Conservation (phyloP, 768 basidiomycete species). For the Pholiota molesta region DNA sequence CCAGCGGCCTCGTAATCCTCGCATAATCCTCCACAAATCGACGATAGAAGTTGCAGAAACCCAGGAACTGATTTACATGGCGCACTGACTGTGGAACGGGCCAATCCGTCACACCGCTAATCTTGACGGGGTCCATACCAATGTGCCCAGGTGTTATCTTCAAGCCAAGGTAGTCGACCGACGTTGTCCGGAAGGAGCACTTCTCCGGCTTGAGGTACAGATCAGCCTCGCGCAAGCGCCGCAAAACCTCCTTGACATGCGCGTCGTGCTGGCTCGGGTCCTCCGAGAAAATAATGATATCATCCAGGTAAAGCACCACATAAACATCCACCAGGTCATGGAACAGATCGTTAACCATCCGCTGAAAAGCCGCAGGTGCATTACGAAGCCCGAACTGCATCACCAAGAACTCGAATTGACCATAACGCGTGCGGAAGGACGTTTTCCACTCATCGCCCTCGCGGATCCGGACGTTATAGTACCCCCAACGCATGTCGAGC, state of each 20-base stretch:
- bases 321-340: constrained; percentile 37
- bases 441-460: constrained; percentile 47
- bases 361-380: constrained; percentile 44
- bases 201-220: constrained; percentile 43
- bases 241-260: constrained; percentile 35
- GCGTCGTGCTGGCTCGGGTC: constrained; percentile 31
- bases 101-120: not conserved
- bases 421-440: constrained; percentile 39
- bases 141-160: not conserved
- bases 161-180: not conserved
- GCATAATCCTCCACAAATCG: too few relatives aligned
- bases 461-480: constrained; percentile 13
- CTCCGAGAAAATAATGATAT: constrained; percentile 46
- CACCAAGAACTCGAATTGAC: constrained; percentile 39
- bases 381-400: constrained; percentile 46
- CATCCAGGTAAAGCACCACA: constrained; percentile 45
- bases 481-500: not conserved
- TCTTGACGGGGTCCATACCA: not conserved
- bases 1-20: constrained; percentile 10
- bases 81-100: not conserved
- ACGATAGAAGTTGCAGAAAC: constrained; percentile 49
- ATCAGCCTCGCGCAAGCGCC: constrained; percentile 27
- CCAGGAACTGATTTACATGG: constrained; percentile 22
- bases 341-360: constrained; percentile 42
- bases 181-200: not conserved